phyloP scores from a whole-genome alignment of 2,329 filamentous ascomycete species.

The Coleophoma crateriformis region DNA sequence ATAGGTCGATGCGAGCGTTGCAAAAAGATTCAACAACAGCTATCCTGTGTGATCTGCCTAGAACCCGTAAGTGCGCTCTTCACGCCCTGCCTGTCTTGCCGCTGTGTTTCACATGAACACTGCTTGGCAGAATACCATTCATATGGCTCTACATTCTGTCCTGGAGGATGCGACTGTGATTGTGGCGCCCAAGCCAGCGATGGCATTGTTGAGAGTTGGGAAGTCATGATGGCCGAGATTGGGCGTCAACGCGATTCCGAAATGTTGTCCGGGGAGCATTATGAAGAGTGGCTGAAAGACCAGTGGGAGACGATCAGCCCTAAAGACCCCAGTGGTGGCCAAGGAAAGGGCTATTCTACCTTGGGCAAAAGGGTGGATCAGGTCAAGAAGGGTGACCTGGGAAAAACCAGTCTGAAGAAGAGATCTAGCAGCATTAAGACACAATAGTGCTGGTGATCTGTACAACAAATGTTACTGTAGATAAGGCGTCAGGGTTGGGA shows the following conservation, averaged over 20 bases:
- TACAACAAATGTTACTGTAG: no score
- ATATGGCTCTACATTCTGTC: constrained; percentile 44
- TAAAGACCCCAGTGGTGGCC: constrained; percentile 10
- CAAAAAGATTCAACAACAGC: constrained; percentile 47
- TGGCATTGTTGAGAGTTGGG: constrained; percentile 57
- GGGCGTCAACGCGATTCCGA: constrained; percentile 19
- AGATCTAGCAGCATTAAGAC: constrained; percentile 23
- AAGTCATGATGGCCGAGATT: constrained; percentile 41
- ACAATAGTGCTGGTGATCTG: constrained; percentile 12
- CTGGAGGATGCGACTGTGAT: constrained; percentile 59
- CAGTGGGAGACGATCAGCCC: constrained; percentile 18
- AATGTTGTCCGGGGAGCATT: constrained; percentile 1
- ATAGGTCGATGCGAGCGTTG: constrained; percentile 45
- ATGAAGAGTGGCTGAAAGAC: constrained; percentile 8
- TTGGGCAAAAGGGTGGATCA: constrained; percentile 21
- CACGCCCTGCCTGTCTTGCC: constrained; percentile 55
- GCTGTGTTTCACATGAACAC: constrained; percentile 53
- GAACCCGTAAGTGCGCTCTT: constrained; percentile 56
- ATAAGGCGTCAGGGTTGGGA: no score
- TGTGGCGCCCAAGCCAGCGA: constrained; percentile 51
- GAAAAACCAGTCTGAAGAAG: constrained; percentile 17
- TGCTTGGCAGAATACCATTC: constrained; percentile 33
- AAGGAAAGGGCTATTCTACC: constrained; percentile 20
- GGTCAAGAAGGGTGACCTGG: constrained; percentile 22
- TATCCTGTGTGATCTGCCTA: constrained; percentile 57